Base-by-base conservation (phyloP, 148 eudicot genomes). In the Cornus florida region DNA sequence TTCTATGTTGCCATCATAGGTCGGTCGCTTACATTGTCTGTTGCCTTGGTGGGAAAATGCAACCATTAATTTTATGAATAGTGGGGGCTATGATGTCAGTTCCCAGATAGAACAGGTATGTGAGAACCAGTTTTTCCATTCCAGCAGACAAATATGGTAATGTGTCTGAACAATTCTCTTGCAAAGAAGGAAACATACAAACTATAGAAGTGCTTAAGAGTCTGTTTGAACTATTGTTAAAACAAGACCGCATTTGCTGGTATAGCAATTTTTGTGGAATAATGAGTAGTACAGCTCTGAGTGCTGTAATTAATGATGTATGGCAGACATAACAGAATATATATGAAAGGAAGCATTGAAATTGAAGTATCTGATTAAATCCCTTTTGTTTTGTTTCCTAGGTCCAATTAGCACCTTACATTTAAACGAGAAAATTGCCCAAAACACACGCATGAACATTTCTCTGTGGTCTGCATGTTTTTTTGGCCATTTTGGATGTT, bases 41-140 rank as follows among this genome's bases (percentile, higher is more conserved):
- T 81, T 87, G 73, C 97, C 98, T 78, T 93, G 99, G 98, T 96
- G 99, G 99, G 94, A 84, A 74, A 98, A 96, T 83, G 90, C 92
- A 70, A 88, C 94, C 67, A 97, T 96, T 66, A 82, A 88, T 78
- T 96, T 96, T 83, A 96, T 96, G 98, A 85, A 46, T 24, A 92
- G 93, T 71, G 99, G 99, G 20, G 98, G 97, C 46, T 96, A 96
- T 74, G 86, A 90, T 75, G 92, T 96, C 72, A 81, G 72, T 81
- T 73, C 91, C 53, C 84, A 83, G 73, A 93, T 96, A 66, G 80
- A 80, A 66, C 88, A 79, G 87, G 97, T 91, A 82, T 62, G 65
- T 71, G 20, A n/a, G 33, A n/a, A 35, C 38, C 8, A 35, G 2
- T 19, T 28, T 67, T 80, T 11, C 11, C 38, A 13, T 22, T 73